Evolutionary conservation across 352 stramenopile genomes (phyloP).

Genomic region (Globisporangium ultimum): DNA sequence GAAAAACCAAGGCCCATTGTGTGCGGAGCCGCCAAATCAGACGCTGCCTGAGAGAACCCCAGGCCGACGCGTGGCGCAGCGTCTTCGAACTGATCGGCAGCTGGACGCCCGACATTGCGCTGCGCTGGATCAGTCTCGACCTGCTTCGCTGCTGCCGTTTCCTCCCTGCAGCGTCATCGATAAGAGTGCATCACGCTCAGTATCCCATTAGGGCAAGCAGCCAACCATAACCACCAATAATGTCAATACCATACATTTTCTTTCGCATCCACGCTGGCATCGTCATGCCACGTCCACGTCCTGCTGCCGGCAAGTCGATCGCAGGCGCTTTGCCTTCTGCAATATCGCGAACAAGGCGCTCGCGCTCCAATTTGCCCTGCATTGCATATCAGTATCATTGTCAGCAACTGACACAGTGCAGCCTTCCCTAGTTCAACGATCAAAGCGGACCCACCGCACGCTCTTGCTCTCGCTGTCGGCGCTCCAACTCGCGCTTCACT

Average conservation of each 20-base stretch:
- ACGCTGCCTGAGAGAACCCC: constrained; percentile 16
- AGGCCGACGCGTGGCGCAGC: constrained; percentile 26
- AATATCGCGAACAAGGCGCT: constrained; percentile 67
- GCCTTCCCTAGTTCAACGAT: background rate
- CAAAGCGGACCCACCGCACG: constrained; percentile 33
- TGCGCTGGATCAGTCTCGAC: background rate
- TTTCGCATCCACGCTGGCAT: constrained; percentile 92
- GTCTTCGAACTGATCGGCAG: constrained; percentile 59
- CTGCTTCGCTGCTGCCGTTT: constrained; percentile 31
- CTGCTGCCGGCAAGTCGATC: constrained; percentile 45
- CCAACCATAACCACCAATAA: background rate
- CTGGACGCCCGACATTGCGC: background rate
- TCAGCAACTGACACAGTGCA: background rate
- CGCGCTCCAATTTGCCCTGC: constrained; percentile 63
- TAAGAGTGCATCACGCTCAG: background rate
- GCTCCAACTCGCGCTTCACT: constrained; percentile 77
- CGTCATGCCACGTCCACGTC: constrained; percentile 86
- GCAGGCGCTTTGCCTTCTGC: constrained; percentile 57
- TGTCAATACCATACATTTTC: constrained; percentile 65
- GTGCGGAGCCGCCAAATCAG: too few species aligned
- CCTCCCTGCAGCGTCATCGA: constrained; percentile 38
- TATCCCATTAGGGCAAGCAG: background rate
- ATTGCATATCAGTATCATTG: background rate
- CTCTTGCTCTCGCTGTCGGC: constrained; percentile 72
- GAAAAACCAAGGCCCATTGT: constrained; percentile 21